phyloP scores from a whole-genome alignment of 2,329 filamentous ascomycete genomes.

The Diaporthe ampelina region DNA sequence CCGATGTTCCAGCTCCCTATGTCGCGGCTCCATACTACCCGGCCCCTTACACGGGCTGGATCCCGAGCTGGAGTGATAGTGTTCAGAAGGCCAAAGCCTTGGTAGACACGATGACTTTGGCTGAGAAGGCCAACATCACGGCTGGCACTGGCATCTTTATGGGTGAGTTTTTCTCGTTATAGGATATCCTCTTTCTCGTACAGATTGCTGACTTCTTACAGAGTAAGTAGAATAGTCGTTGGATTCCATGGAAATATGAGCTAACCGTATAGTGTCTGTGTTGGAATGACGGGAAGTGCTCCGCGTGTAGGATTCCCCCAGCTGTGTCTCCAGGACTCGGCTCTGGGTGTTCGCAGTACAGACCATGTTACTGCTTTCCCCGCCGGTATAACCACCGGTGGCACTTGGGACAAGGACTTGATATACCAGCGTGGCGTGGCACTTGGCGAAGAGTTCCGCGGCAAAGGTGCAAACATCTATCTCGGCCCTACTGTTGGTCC shows the following conservation, averaged over 20 bases:
- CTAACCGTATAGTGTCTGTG: conserved; percentile 67
- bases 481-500: conserved; percentile 80
- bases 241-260: conserved; percentile 5
- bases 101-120: conserved; percentile 82
- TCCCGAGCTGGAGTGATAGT: conserved; percentile 75
- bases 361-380: conserved; percentile 85
- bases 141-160: conserved; percentile 79
- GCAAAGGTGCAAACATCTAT: conserved; percentile 80
- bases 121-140: conserved; percentile 85
- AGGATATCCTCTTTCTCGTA: neutral
- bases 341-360: conserved; percentile 78
- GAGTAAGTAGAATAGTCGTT: conserved; percentile 44
- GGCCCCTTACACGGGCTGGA: conserved; percentile 79
- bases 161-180: conserved; percentile 59
- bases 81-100: conserved; percentile 78
- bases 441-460: conserved; percentile 78
- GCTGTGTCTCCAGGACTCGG: conserved; percentile 79
- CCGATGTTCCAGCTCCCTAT: conserved; percentile 51
- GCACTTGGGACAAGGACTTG: conserved; percentile 80
- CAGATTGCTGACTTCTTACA: conserved; percentile 39
- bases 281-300: conserved; percentile 82
- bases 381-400: conserved; percentile 81
- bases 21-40: conserved; percentile 77
- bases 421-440: conserved; percentile 78
- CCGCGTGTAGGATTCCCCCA: conserved; percentile 78